These are phyloP conservation scores for Magnusiomyces sp. DNA, from an alignment of 1,139 yeast species.

Conservation along the genomic window DNA sequence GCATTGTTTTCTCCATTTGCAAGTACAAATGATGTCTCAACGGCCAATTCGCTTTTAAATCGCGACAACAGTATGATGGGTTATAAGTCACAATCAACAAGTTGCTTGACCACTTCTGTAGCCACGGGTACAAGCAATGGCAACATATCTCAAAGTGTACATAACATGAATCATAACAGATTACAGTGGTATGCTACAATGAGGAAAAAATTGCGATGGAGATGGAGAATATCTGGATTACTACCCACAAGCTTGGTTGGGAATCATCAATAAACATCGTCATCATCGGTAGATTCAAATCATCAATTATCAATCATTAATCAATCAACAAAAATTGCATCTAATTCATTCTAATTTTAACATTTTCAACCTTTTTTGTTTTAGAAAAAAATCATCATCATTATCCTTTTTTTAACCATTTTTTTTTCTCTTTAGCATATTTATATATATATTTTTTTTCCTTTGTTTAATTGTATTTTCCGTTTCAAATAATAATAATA, in stretches of 20 bases:
- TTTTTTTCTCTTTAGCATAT: no score
- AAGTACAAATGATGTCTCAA: background rate
- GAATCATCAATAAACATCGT: no score
- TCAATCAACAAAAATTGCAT: no score
- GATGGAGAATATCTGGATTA: constrained; percentile 10
- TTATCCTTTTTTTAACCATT: no score
- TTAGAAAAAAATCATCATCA: no score
- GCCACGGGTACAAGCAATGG: background rate
- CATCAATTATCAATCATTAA: no score
- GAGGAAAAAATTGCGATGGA: constrained; percentile 8
- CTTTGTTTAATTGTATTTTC: no score
- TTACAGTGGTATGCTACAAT: constrained; percentile 8
- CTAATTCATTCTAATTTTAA: no score
- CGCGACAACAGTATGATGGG: background rate
- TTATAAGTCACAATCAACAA: background rate
- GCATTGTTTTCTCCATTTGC: background rate
- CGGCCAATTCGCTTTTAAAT: background rate
- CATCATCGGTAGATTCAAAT: no score
- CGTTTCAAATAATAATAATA: no score
- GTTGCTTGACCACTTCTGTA: background rate
- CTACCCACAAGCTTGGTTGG: constrained; percentile 3
- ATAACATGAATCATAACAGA: background rate
- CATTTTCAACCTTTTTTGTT: no score
- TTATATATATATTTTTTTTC: no score
- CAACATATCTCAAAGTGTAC: background rate